A percentile compares a stretch with the other conserved stretches of the same genome.
Conservation (phyloP, 768 basidiomycete genomes). For the Mycena galopus region DNA sequence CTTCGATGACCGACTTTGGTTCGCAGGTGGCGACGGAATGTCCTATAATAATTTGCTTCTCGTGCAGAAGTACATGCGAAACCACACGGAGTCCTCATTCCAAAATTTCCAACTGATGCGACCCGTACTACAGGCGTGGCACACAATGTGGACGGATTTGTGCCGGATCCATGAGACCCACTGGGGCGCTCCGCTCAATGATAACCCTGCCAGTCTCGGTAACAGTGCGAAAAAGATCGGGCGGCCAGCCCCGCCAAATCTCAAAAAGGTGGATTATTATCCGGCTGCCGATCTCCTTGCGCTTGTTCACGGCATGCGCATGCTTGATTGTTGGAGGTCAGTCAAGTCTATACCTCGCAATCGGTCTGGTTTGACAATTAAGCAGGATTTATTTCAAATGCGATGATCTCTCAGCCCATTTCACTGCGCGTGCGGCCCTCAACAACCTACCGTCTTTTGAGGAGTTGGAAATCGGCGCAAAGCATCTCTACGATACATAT, state of each 20-base stretch:
- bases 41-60: neutral
- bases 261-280: too few species aligned
- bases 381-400: too few species aligned
- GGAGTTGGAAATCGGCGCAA: too few species aligned
- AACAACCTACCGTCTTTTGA: too few species aligned
- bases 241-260: neutral
- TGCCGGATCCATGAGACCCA: neutral
- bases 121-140: neutral
- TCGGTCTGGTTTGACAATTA: too few species aligned
- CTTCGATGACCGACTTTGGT: neutral
- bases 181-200: neutral
- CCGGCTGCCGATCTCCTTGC: too few species aligned
- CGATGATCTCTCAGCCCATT: too few species aligned
- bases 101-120: neutral
- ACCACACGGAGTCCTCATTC: neutral
- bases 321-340: too few species aligned
- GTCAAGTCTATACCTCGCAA: too few species aligned
- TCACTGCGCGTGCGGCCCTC: too few species aligned
- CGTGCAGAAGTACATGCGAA: neutral
- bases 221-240: neutral
- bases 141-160: neutral
- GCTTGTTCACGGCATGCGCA: too few species aligned
- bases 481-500: too few species aligned
- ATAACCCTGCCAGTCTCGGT: neutral
- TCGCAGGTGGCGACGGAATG: neutral